Evolutionary conservation across 176 grass and related monocot species (phyloP), one percentile per base, ranked within the genome.

Genomic region (Triticum dicoccoides): DNA sequence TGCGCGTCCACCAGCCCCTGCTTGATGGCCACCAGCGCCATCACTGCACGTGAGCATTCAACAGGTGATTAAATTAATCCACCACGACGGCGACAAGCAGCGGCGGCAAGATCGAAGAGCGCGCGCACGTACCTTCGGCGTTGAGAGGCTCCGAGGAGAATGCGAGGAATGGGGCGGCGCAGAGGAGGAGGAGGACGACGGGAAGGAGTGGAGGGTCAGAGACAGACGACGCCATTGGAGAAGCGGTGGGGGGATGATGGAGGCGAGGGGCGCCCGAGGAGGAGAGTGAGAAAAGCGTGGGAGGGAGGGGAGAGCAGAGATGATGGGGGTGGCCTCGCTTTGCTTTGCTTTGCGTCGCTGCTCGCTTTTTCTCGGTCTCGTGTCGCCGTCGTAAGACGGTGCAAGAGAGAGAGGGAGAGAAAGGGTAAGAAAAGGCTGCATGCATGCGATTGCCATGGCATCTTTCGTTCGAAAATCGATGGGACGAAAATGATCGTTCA

Each of bases 1-100:
- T 94, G 96, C 24, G 96, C 86, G 65, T 98, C 96, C 69, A 89
- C 87, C 87, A 98, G 69, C 30, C 77, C 86, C 62, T 86, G 91
- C 87, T 85, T 81, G 21, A 98, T 92, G 51, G 90, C 91, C 81
- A 98, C 95, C 92, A 98, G 86, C 65, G 96, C 92, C 84, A 92
- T 90, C 88, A 98, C 96, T 98, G 80, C 81, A 84, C 76, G 39
- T 10, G 23, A 42, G 41, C 52, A 44, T 15, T n/a, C 25, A 5
- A 6, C 51, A 18, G 25, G 14, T 63, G 38, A 14, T 58, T 41
- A 52, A 15, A 64, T 2, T 24, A 73, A 73, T 24, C 47, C 35
- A 34, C 54, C 33, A 23, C 35, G 56, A 59, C 56, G 56, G 27
- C 47, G 34, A 38, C 39, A 35, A 44, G 10, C 80, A 30, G 3